Base-by-base conservation (phyloP, 495 filamentous ascomycete genomes). In the Talaromyces liani region DNA sequence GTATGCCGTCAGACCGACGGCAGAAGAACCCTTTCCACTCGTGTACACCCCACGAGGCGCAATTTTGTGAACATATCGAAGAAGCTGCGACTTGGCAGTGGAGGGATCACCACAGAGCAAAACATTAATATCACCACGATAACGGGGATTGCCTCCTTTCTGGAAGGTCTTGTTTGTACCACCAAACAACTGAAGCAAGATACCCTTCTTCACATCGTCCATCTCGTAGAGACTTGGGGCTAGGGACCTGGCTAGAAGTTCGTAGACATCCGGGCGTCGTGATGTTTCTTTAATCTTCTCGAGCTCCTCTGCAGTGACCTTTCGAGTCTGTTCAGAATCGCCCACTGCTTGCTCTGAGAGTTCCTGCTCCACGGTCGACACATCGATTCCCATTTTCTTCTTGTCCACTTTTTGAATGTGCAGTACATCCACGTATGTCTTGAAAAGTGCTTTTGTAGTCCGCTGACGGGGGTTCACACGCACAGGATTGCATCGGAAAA, bases 91-190 rank as follows among this genome's bases (percentile, higher is more conserved):
- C 74, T 98, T 98, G 12, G 94, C 81, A 0, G 94, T 98, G 2
- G 94, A 97, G 2, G 94, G 94, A 68, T 98, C 94, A 80, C 94
- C 94, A 65, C 96, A 97, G 24, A 98, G 85, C 41, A 98, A 86
- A 27, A 98, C 84, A 72, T 98, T 98, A 75, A 98, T 97, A 73
- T 98, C 94, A 55, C 94, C 94, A 74, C 94, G 86, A 72, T 98
- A 98, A 64, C 88, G 91, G 9, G 94, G 94, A 69, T 89, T 95
- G 63, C 92, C 94, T 56, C 94, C 94, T 74, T 97, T 96, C 67
- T 97, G 88, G 73, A 98, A 98, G 0, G 89, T 87, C 75, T 98
- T 98, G 78, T 98, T 98, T n/a, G 94, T 97, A 27, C 94, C 94
- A 16, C 94, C 95, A 70, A 98, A 98, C 55, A 98, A 82, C 69